These are phyloP conservation scores for Dendrocalamus latiflorus DNA, from an alignment of 202 grass and related monocot genomes.

Conservation along the genomic window DNA sequence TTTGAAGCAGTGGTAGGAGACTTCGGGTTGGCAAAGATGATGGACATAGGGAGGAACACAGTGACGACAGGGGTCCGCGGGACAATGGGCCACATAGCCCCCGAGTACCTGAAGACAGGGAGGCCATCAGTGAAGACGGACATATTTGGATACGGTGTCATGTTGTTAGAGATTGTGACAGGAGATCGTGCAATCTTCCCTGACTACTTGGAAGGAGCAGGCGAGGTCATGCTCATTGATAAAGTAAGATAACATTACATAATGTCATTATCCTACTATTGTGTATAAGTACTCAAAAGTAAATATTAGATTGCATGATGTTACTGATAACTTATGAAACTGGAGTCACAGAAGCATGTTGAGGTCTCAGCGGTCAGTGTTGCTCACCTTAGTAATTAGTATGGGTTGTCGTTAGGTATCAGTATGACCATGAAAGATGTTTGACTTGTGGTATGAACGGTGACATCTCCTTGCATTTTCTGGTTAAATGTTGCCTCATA, in stretches of 20 bases:
- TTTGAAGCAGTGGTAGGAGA: constrained; percentile 84
- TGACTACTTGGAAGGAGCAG: constrained; percentile 43
- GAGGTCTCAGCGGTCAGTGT: background rate
- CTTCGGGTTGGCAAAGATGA: constrained; percentile 81
- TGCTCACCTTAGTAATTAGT: constrained; percentile 15
- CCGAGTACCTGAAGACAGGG: constrained; percentile 82
- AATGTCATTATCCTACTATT: background rate
- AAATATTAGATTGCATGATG: too few species aligned
- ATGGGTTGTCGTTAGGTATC: background rate
- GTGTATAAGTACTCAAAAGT: background rate
- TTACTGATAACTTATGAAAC: constrained; percentile 1
- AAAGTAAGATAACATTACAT: constrained; percentile 44
- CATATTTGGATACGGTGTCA: constrained; percentile 82
- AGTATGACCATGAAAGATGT: background rate
- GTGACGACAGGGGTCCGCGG: constrained; percentile 74
- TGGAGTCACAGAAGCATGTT: background rate
- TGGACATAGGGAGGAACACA: constrained; percentile 66
- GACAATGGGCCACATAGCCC: constrained; percentile 90
- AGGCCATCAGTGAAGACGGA: constrained; percentile 88
- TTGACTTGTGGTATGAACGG: background rate
- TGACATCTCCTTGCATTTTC: constrained; percentile 1
- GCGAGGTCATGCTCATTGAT: constrained; percentile 73
- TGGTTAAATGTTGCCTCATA: background rate
- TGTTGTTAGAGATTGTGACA: constrained; percentile 74
- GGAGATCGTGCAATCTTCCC: constrained; percentile 66